Evolutionary conservation across 139 green algal genomes (phyloP), one percentile per base, ranked within the genome.

Genomic region (Coelastrella sp.): DNA sequence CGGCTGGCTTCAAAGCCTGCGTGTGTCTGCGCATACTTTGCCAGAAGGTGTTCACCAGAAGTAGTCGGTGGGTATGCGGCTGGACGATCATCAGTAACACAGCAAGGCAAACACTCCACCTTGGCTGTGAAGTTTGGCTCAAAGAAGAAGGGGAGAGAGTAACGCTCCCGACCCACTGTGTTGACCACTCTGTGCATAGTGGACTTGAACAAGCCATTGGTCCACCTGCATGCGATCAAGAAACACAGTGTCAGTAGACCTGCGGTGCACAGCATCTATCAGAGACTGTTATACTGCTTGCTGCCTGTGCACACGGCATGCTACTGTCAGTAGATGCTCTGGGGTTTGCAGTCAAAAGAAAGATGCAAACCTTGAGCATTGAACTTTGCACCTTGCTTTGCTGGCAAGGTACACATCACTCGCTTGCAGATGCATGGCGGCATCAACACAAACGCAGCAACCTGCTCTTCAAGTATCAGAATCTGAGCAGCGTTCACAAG

Each of bases 171-270:
- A 51, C 89, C 92, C 0, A 53, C 79, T 5, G 66, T 88, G 78
- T 90, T 96, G 57, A 98, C 66, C 2, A 98, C 96, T 2, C 96
- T 92, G 81, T 98, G 96, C 60, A 98, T 67, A 0, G 96, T 97
- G 32, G 89, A 96, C 32, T 84, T 83, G 90, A 93, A 98, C 0
- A 63, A 50, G 0, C 94, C 93, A 81, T 96, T 96, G 15, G 90
- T 97, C 92, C 92, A 96, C 32, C 89, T 93, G 80, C 51, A 79
- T 2, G 2, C 21, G 30, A 81, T 30, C 73, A 81, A 6, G 45
- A n/a, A n/a, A n/a, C n/a, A n/a, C n/a, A 57, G 45, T 23, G 45
- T 57, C 45, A 57, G 45, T 57, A 57, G 45, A 13, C 45, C 45
- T 57, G 45, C 45, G 11, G 45, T 9, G 45, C 45, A 57, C 15